Evolutionary conservation across 2,329 filamentous ascomycete species (phyloP).

Genomic region (Hypoxylon sp.): DNA sequence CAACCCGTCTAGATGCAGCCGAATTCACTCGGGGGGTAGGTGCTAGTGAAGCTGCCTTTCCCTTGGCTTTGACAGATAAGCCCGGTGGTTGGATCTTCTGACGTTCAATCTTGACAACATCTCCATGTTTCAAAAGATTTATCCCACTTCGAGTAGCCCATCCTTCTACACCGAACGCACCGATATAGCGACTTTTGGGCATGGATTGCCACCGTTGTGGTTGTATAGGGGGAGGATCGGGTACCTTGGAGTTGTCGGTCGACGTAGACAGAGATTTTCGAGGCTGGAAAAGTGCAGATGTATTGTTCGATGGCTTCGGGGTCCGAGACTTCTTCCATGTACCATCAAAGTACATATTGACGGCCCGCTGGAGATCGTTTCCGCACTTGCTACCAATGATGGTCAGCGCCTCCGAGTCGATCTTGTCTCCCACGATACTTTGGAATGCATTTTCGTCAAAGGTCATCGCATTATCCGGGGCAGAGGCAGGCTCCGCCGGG

Average conservation of each 20-base stretch:
- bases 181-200: conserved; percentile 77
- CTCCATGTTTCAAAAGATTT: conserved; percentile 82
- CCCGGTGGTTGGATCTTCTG: conserved; percentile 77
- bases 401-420: conserved; percentile 63
- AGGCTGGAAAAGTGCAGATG: conserved; percentile 24
- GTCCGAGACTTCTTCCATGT: conserved; percentile 69
- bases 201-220: conserved; percentile 46
- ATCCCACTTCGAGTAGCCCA: conserved; percentile 91
- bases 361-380: conserved; percentile 70
- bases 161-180: conserved; percentile 89
- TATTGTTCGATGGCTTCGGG: conserved; percentile 45
- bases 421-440: conserved; percentile 69
- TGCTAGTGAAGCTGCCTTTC: conserved; percentile 55
- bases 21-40: conserved; percentile 57
- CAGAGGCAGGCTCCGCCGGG: conserved; percentile 28
- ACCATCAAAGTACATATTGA: conserved; percentile 79
- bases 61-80: conserved; percentile 54
- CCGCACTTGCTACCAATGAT: conserved; percentile 68
- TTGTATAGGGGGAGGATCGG: conserved; percentile 28
- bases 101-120: conserved; percentile 87
- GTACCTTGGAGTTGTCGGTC: conserved; percentile 32
- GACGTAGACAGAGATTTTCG: conserved; percentile 24
- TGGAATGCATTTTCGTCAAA: conserved; percentile 73
- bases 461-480: conserved; percentile 45
- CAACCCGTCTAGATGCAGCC: conserved; percentile 75